Evolutionary conservation across 495 filamentous ascomycete genomes (phyloP).

Genomic region (Clavariopsis aquatica): DNA sequence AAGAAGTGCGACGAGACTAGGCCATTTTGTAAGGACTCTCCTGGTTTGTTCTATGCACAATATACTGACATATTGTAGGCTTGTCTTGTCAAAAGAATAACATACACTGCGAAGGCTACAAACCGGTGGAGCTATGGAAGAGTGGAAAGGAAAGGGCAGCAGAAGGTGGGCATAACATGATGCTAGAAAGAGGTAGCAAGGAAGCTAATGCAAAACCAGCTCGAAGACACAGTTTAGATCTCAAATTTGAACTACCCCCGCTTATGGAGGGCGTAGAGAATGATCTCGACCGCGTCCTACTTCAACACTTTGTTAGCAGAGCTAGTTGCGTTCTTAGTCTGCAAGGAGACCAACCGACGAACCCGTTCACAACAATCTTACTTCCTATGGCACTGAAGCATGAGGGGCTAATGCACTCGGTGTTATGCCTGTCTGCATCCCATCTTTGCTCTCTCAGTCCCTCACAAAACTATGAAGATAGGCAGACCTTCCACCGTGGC

Average conservation of each 20-base stretch:
- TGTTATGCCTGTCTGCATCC: conserved; percentile 81
- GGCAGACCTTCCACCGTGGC: conserved; percentile 60
- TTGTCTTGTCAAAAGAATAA: conserved; percentile 93
- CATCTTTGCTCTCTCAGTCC: conserved; percentile 63
- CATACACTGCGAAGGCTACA: conserved; percentile 89
- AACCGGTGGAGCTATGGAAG: conserved; percentile 84
- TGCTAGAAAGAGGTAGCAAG: neutral
- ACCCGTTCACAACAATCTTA: conserved; percentile 86
- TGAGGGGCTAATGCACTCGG: conserved; percentile 87
- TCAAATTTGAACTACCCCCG: conserved; percentile 65
- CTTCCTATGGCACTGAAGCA: conserved; percentile 83
- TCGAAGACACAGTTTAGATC: conserved; percentile 35
- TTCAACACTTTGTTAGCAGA: conserved; percentile 82
- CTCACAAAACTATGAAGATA: conserved; percentile 42
- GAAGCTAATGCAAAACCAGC: conserved; percentile 12
- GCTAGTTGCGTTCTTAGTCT: conserved; percentile 80
- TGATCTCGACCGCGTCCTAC: conserved; percentile 76
- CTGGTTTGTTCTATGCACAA: conserved; percentile 14
- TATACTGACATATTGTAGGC: conserved; percentile 51
- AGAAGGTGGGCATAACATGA: conserved; percentile 58
- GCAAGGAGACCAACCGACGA: conserved; percentile 73
- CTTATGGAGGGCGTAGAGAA: conserved; percentile 87
- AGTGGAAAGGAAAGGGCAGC: conserved; percentile 75
- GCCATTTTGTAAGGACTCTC: conserved; percentile 66
- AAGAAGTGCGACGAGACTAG: conserved; percentile 99